Percentiles rank a stretch among this genome's conserved stretches.
Conservation (phyloP, 257 asterid species). For the Solanum medicagineum region DNA sequence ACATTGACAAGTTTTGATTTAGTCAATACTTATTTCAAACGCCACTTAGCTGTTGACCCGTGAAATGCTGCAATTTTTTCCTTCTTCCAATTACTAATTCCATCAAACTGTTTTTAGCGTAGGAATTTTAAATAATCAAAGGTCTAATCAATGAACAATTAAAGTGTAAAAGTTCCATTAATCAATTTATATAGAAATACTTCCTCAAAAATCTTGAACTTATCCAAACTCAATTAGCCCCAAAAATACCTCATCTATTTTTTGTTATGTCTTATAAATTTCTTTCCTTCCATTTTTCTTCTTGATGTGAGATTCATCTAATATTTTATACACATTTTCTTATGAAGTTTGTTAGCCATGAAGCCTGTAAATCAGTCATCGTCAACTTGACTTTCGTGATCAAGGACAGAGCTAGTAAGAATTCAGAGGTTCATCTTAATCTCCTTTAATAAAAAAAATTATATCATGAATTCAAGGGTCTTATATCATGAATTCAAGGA, state of each 20-base stretch:
- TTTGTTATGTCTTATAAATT: neutral
- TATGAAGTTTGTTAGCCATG: no score
- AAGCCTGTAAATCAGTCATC: no score
- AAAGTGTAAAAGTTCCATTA: neutral
- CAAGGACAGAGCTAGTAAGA: no score
- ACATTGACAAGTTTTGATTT: neutral
- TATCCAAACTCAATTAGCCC: neutral
- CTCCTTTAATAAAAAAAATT: no score
- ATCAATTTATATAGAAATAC: neutral
- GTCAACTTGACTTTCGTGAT: accelerated
- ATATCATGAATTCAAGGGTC: no score
- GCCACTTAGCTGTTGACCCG: neutral
- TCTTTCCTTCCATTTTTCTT: neutral
- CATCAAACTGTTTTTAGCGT: neutral
- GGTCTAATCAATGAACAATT: neutral
- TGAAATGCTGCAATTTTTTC: neutral
- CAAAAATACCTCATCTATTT: neutral
- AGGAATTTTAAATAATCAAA: neutral
- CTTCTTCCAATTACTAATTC: neutral
- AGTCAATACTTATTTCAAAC: neutral
- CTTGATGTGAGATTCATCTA: neutral
- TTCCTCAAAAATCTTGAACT: neutral
- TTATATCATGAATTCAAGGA: no score
- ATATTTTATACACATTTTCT: no score
- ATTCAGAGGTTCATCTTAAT: no score